Evolutionary conservation across 495 filamentous ascomycete genomes (phyloP).

Genomic region (Clavariopsis aquatica): DNA sequence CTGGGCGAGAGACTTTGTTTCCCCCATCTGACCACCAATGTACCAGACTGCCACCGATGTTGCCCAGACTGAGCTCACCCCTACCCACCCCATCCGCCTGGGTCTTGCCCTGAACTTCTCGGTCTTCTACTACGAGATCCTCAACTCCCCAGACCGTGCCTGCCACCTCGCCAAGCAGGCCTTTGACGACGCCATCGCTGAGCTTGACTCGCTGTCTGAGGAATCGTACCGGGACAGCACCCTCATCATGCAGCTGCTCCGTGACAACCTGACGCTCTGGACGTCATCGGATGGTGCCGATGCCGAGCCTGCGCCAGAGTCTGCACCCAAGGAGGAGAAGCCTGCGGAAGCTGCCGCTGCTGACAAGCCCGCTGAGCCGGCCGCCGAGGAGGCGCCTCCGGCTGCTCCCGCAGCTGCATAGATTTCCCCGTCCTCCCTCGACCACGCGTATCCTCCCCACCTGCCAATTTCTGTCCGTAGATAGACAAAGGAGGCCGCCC

Average conservation of each 20-base stretch:
- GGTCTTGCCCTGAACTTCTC: constrained; percentile 99
- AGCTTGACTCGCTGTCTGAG: constrained; percentile 97
- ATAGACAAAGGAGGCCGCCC: constrained; percentile 23
- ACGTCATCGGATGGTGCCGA: constrained; percentile 93
- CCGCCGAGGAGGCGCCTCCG: constrained; percentile 37
- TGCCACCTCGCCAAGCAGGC: constrained; percentile 99
- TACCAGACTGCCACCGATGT: constrained; percentile 86
- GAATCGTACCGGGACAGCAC: constrained; percentile 99
- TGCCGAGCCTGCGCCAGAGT: constrained; percentile 62
- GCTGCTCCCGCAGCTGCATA: constrained; percentile 38
- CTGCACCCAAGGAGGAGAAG: constrained; percentile 58
- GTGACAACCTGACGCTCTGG: constrained; percentile 99
- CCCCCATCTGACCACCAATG: not conserved
- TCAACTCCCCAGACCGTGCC: constrained; percentile 97
- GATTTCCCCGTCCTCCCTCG: constrained; percentile 25
- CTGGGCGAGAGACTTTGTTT: not conserved
- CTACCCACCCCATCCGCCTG: constrained; percentile 98
- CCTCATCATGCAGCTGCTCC: constrained; percentile 99
- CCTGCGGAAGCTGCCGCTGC: constrained; percentile 48
- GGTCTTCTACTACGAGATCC: constrained; percentile 99
- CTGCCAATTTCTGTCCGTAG: constrained; percentile 18
- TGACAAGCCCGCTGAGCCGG: constrained; percentile 48
- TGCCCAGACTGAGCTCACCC: constrained; percentile 94
- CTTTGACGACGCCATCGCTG: constrained; percentile 98
- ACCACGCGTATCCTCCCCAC: constrained; percentile 32